Evolutionary conservation across 2,329 filamentous ascomycete species (phyloP).

Genomic region (Trichothecium roseum): DNA sequence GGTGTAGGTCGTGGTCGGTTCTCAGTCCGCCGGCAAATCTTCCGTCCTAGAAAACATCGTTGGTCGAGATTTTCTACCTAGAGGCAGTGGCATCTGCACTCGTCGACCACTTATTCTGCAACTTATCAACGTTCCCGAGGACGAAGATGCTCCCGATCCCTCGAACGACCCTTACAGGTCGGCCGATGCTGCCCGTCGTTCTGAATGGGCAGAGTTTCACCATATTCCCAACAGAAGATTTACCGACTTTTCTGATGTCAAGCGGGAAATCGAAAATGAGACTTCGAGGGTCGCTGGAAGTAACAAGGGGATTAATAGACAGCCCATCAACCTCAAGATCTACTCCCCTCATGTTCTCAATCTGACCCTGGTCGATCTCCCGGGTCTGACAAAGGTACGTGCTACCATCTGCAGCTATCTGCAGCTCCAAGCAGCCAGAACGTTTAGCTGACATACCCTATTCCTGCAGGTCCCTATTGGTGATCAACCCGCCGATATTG

Average conservation of each 20-base stretch:
- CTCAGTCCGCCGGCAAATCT: conserved; percentile 96
- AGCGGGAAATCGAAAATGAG: conserved; percentile 94
- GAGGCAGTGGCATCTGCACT: conserved; percentile 94
- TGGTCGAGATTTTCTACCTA: conserved; percentile 89
- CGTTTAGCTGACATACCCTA: not conserved
- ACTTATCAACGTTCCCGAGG: conserved; percentile 89
- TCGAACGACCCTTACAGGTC: conserved; percentile 64
- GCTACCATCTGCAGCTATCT: not conserved
- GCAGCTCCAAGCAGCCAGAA: not conserved
- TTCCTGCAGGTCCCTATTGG: conserved; percentile 73
- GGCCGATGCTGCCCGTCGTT: conserved; percentile 55
- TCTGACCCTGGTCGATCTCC: conserved; percentile 89
- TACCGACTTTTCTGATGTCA: conserved; percentile 86
- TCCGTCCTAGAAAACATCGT: conserved; percentile 99
- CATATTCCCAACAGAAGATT: conserved; percentile 85
- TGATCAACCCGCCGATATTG: conserved; percentile 93
- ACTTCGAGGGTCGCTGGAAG: conserved; percentile 83
- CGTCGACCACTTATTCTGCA: conserved; percentile 90
- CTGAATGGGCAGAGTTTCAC: conserved; percentile 90
- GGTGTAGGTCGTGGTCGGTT: conserved; percentile 85
- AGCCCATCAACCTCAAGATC: conserved; percentile 96
- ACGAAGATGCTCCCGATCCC: conserved; percentile 56
- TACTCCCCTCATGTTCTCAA: conserved; percentile 96
- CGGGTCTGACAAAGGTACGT: conserved; percentile 81
- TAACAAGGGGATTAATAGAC: conserved; percentile 97